phyloP scores from a whole-genome alignment of 2,329 filamentous ascomycete species.

The Laburnicola sp. region DNA sequence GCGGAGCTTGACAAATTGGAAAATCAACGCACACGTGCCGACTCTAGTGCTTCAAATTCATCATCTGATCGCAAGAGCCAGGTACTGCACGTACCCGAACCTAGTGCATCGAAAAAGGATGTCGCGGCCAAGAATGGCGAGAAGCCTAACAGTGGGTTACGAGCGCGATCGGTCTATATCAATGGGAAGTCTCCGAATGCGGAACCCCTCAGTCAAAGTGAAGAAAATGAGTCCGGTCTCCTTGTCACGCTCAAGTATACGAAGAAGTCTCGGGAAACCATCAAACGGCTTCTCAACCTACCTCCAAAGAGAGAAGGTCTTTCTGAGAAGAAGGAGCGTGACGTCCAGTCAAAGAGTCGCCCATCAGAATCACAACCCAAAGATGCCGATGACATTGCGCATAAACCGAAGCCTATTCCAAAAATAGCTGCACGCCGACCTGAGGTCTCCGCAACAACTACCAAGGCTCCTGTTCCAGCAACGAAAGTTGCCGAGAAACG shows the following conservation, averaged over 20 bases:
- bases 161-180: slow-evolving; percentile 30
- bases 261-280: slow-evolving; percentile 50
- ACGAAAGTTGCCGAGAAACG: slow-evolving; percentile 40
- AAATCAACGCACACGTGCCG: slow-evolving; percentile 39
- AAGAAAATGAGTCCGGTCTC: slow-evolving; percentile 29
- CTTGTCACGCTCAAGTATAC: slow-evolving; percentile 58
- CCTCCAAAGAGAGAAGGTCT: slow-evolving; percentile 30
- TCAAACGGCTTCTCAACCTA: slow-evolving; percentile 45
- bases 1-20: slow-evolving; percentile 54
- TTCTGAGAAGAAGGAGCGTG: slow-evolving; percentile 34
- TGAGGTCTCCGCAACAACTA: slow-evolving; percentile 21
- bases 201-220: slow-evolving; percentile 14
- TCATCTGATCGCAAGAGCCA: slow-evolving; percentile 40
- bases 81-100: slow-evolving; percentile 26
- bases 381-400: slow-evolving; percentile 19
- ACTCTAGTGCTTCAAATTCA: slow-evolving; percentile 41
- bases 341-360: slow-evolving; percentile 24
- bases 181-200: slow-evolving; percentile 32
- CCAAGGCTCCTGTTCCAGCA: slow-evolving; percentile 15
- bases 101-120: slow-evolving; percentile 3
- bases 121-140: slow-evolving; percentile 23
- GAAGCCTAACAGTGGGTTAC: slow-evolving; percentile 24
- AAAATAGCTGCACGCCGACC: slow-evolving; percentile 32
- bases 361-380: slow-evolving; percentile 24
- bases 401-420: slow-evolving; percentile 32